A percentile compares a stretch with the other conserved stretches of the same genome.
Evolutionary conservation across 352 stramenopile species (phyloP).

Genomic region (Globisporangium mamillatum): DNA sequence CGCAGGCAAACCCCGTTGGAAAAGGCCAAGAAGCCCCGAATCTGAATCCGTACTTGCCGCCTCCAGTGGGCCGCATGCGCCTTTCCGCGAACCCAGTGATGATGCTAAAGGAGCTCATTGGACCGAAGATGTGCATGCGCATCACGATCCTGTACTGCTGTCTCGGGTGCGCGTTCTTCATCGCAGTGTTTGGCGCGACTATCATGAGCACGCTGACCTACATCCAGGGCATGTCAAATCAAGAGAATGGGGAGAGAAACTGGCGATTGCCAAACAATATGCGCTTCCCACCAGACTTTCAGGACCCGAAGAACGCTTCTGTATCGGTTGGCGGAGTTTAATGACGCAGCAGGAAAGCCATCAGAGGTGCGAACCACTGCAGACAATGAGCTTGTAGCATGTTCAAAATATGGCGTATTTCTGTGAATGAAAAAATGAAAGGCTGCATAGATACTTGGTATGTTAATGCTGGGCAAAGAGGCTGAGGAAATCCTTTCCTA

Average conservation of each 20-base stretch:
- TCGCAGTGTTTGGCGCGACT: constrained; percentile 66
- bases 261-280: constrained; percentile 13
- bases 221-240: constrained; percentile 25
- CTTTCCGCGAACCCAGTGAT: constrained; percentile 81
- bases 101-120: constrained; percentile 74
- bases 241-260: not conserved
- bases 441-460: not conserved
- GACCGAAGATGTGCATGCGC: constrained; percentile 53
- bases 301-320: constrained; percentile 5
- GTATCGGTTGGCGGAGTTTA: not conserved
- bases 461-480: constrained; percentile 74
- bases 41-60: constrained; percentile 88
- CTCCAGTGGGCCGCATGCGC: constrained; percentile 81
- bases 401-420: not conserved
- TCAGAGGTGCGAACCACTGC: not conserved
- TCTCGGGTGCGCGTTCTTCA: constrained; percentile 51
- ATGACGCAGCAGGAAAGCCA: not conserved
- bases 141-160: constrained; percentile 55
- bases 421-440: constrained; percentile 2
- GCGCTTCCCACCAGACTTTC: constrained; percentile 16
- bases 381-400: not conserved
- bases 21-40: constrained; percentile 85
- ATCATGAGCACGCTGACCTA: constrained; percentile 81
- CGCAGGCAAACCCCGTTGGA: constrained; percentile 64
- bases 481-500: constrained; percentile 76